These are phyloP conservation scores for Cutaneotrichosporon mucoides DNA, from an alignment of 1,284 basidiomycete species.

Conservation along the genomic window DNA sequence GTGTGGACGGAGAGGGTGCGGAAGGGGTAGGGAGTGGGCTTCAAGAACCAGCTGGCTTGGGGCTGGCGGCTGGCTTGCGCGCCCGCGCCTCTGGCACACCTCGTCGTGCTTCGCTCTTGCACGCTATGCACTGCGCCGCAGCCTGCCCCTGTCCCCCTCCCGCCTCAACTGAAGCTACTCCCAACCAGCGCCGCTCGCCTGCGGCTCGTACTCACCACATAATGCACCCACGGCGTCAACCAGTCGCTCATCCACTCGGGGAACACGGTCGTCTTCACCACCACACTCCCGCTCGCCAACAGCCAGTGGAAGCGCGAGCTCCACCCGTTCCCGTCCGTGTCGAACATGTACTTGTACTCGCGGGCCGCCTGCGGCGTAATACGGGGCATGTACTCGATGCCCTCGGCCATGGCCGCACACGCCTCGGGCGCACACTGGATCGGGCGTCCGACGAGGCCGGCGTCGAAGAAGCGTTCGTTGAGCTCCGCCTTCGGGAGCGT, in stretches of 20 bases:
- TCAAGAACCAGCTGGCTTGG: too few species aligned
- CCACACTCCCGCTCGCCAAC: conserved; percentile 47
- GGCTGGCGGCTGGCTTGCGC: too few species aligned
- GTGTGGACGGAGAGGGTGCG: too few species aligned
- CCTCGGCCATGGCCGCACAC: conserved; percentile 39
- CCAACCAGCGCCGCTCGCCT: too few species aligned
- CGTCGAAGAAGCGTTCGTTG: conserved; percentile 47
- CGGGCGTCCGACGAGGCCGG: conserved; percentile 37
- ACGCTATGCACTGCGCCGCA: too few species aligned
- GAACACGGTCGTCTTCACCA: conserved; percentile 51
- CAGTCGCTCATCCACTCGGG: conserved; percentile 52
- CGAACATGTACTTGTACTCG: conserved; percentile 16
- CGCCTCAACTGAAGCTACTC: conserved; percentile 24
- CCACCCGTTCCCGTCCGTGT: conserved; percentile 46
- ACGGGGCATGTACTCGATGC: conserved; percentile 34
- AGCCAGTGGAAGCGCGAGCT: conserved; percentile 47
- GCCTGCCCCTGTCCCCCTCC: conserved; percentile 8
- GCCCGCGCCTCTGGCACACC: too few species aligned
- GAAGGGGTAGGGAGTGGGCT: too few species aligned
- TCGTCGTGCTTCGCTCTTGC: too few species aligned
- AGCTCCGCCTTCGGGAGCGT: conserved; percentile 32
- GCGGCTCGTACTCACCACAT: conserved; percentile 25
- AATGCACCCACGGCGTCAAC: conserved; percentile 52
- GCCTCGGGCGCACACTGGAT: conserved; percentile 43
- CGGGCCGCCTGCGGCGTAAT: conserved; percentile 35